Base-by-base conservation (phyloP, 352 stramenopile genomes). In the Phytophthora constricta region DNA sequence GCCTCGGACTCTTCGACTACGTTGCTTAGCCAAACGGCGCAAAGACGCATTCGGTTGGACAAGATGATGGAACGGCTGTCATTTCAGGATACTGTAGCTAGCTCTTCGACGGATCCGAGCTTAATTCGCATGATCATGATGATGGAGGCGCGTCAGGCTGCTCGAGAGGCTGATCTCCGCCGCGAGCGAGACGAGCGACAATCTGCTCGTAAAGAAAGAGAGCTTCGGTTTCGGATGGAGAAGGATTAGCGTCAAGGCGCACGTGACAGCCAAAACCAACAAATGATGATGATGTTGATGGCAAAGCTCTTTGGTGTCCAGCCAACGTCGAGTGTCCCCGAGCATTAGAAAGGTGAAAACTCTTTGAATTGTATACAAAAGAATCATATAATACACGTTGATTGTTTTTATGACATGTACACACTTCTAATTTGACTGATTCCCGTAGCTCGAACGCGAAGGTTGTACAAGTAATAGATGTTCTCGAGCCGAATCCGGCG, bases 361-460 rank as follows among this genome's bases (percentile, higher is more conserved):
- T 37, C 7, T 0, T 11, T 11, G 31, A 13, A 11, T 37, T 1
- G 31, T 11, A 37, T 37, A 11, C 31, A 13, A 13, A 37, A 7
- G 13, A 7, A 42, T 52, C 31, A 41, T 22, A 23, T n/a, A n/a
- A n/a, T n/a, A n/a, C n/a, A 28, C 31, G 17, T 10, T 28, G 23
- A 58, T 20, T 43, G 50, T 22, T 37, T 37, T 37, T 37, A 37
- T 39, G 20, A 39, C 25, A 50, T 58, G 51, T 58, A 58, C 7
- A 58, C 53, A 60, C 26, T 62, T 62, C 54, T 62, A 33, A 53
- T 53, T n/a, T 62, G 54, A 53, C 41, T 62, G 3, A 53, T 45
- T 20, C 54, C 41, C 34, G 54, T 37, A 28, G 42, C 31, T 1
- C 42, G 54, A 16, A 62, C 27, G 10, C 42, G 54, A 13, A 53